Conservation (phyloP, 495 filamentous ascomycete genomes). For the Penicillium longicatenatum region DNA sequence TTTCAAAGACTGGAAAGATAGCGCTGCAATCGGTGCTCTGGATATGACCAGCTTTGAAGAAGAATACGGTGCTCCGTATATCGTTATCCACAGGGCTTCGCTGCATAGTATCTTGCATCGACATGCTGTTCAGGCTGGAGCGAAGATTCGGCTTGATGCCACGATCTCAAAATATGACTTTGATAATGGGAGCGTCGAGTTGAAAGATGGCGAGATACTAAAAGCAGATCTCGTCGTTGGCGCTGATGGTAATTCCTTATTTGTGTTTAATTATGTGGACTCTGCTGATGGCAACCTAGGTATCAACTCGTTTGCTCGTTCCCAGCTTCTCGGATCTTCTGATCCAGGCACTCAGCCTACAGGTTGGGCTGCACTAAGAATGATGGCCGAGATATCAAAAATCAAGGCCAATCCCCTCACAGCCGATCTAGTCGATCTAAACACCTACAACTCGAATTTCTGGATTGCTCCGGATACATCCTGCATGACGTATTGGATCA, state of each 20-base stretch:
- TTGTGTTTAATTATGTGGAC: background rate
- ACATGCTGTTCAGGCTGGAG: background rate
- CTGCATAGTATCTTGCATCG: background rate
- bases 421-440: background rate
- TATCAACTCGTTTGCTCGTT: background rate
- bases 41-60: background rate
- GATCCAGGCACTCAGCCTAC: constrained; percentile 8
- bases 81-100: background rate
- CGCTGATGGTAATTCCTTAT: background rate
- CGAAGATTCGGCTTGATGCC: background rate
- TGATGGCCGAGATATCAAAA: constrained; percentile 12
- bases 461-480: background rate
- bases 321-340: background rate
- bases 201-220: too few relatives aligned
- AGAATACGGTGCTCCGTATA: background rate
- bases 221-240: background rate
- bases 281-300: background rate
- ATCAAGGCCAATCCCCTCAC: constrained; percentile 6
- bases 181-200: background rate
- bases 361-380: constrained; percentile 13
- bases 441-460: background rate
- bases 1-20: background rate
- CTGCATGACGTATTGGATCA: background rate
- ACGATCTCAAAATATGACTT: background rate
- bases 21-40: background rate